phyloP scores from a whole-genome alignment of 2,329 filamentous ascomycete genomes.

The Aspergillus fumigatiaffinis region DNA sequence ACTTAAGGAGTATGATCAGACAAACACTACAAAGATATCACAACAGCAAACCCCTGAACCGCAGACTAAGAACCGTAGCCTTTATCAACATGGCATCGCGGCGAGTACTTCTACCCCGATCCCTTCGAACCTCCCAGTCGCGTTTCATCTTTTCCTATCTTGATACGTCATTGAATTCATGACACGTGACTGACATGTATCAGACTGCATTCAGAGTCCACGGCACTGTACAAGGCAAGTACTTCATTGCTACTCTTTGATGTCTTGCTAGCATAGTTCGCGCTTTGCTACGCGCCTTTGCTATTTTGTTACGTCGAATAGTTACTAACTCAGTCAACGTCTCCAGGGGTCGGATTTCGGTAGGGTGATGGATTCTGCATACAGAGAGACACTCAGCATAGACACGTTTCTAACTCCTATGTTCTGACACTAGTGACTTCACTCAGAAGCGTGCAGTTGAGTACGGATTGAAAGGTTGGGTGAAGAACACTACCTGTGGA shows the following conservation, averaged over 20 bases:
- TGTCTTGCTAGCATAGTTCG: background rate
- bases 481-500: constrained; percentile 46
- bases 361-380: constrained; percentile 10
- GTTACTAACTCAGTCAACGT: constrained; percentile 1
- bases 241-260: background rate
- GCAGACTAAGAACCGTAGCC: background rate
- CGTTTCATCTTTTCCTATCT: background rate
- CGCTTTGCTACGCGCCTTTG: no score
- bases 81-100: constrained; percentile 18
- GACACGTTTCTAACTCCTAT: background rate
- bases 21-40: background rate
- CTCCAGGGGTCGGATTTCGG: constrained; percentile 32
- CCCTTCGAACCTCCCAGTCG: background rate
- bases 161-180: constrained; percentile 5
- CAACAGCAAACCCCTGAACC: background rate
- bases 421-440: constrained; percentile 33
- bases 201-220: constrained; percentile 51
- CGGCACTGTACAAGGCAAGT: constrained; percentile 65
- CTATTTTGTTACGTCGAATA: background rate
- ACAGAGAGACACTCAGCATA: constrained; percentile 4
- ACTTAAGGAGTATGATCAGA: background rate
- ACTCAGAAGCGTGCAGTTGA: constrained; percentile 41
- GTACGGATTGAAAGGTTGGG: constrained; percentile 47
- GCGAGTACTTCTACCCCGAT: constrained; percentile 8
- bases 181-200: constrained; percentile 2